Conservation (phyloP, 2,329 filamentous ascomycete genomes). For the Epichloe hybrida region DNA sequence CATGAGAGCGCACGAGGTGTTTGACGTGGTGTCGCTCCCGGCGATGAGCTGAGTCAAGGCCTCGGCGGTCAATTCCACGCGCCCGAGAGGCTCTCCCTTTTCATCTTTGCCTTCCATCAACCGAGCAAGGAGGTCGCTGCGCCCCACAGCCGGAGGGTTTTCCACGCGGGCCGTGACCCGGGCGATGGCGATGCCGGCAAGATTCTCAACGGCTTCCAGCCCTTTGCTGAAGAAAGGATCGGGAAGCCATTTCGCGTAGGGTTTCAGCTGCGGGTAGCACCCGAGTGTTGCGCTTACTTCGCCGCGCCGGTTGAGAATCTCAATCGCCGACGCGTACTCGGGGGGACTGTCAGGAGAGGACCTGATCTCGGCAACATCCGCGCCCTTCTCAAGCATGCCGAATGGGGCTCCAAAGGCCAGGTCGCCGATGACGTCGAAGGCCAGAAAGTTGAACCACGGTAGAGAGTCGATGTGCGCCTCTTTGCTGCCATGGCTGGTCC, state of each 20-base stretch:
- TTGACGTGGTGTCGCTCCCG: constrained; percentile 63
- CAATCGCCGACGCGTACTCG: constrained; percentile 65
- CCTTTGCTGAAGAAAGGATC: constrained; percentile 72
- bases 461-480: constrained; percentile 60
- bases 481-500: constrained; percentile 39
- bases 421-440: constrained; percentile 36
- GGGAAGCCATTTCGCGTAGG: constrained; percentile 67
- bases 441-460: constrained; percentile 54
- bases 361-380: constrained; percentile 63
- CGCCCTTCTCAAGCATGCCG: constrained; percentile 61
- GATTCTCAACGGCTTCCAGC: constrained; percentile 58
- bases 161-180: constrained; percentile 63
- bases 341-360: constrained; percentile 41
- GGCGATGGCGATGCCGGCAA: constrained; percentile 80
- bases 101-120: constrained; percentile 80
- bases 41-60: constrained; percentile 80
- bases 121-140: constrained; percentile 68
- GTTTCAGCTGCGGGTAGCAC: constrained; percentile 58
- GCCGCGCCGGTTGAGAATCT: constrained; percentile 77
- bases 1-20: constrained; percentile 70
- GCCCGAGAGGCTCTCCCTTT: constrained; percentile 59
- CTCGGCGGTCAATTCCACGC: constrained; percentile 75
- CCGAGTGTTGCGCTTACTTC: constrained; percentile 76
- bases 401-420: constrained; percentile 39
- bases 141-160: constrained; percentile 48